Evolutionary conservation across 768 basidiomycete species (phyloP).

Genomic region (Calocera viscosa): DNA sequence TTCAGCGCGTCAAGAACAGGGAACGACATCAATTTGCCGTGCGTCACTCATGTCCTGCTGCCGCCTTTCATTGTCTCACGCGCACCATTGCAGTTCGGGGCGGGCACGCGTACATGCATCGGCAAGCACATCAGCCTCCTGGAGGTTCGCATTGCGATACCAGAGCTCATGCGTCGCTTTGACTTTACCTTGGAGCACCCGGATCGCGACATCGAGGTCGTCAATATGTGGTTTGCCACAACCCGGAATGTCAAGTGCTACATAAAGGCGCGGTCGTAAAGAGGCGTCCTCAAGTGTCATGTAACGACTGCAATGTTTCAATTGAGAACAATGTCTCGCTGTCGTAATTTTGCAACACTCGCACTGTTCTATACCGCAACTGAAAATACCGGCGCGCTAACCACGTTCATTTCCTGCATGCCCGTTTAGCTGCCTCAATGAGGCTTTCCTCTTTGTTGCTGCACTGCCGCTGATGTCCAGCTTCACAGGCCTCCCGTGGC

Average conservation of each 20-base stretch:
- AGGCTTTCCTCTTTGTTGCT: too few relatives aligned
- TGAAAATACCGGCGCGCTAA: too few relatives aligned
- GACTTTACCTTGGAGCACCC: neutral
- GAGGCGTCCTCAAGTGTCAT: too few relatives aligned
- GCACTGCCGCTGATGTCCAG: too few relatives aligned
- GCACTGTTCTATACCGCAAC: too few relatives aligned
- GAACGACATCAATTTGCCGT: conserved; percentile 14
- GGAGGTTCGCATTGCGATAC: conserved; percentile 12
- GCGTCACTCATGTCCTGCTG: conserved; percentile 7
- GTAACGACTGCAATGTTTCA: too few relatives aligned
- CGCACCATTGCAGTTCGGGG: neutral
- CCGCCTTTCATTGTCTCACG: neutral
- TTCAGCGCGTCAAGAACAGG: conserved; percentile 9
- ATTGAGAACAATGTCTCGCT: too few relatives aligned
- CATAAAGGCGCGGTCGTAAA: neutral
- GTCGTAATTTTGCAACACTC: too few relatives aligned
- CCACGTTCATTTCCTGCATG: too few relatives aligned
- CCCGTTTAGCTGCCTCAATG: too few relatives aligned
- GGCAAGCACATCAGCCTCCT: conserved; percentile 17
- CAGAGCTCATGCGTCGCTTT: neutral
- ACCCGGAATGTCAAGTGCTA: neutral
- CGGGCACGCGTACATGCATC: neutral
- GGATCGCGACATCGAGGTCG: neutral
- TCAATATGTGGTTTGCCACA: neutral
- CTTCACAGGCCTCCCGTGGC: too few relatives aligned